phyloP scores from a whole-genome alignment of 306 rosid genomes.

The Prinsepia uniflora region DNA sequence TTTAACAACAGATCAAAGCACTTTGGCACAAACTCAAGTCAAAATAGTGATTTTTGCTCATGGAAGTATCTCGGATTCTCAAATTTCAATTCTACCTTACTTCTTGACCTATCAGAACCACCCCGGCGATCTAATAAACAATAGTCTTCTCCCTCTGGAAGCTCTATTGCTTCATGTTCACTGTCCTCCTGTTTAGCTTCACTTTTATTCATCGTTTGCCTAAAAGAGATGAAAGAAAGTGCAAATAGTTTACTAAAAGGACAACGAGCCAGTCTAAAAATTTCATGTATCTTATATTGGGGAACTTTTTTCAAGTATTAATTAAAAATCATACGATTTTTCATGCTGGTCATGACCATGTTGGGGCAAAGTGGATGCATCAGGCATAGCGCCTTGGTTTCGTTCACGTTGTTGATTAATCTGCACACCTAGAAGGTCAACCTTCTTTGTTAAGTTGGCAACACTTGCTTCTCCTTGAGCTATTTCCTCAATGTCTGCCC shows the following conservation, averaged over 20 bases:
- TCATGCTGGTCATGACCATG: constrained; percentile 32
- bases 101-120: constrained; percentile 44
- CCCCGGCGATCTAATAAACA: too few species aligned
- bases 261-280: background rate
- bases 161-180: constrained; percentile 33
- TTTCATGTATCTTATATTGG: constrained; percentile 1
- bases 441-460: constrained; percentile 49
- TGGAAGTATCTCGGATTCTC: constrained; percentile 7
- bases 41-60: background rate
- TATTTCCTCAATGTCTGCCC: constrained; percentile 65
- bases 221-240: constrained; percentile 7
- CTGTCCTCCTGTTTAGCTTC: constrained; percentile 38
- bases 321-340: constrained; percentile 44
- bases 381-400: constrained; percentile 25
- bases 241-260: constrained; percentile 3
- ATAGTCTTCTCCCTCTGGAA: constrained; percentile 17
- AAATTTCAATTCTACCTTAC: constrained; percentile 50
- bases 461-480: constrained; percentile 55
- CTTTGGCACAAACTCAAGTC: background rate
- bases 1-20: background rate
- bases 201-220: constrained; percentile 35
- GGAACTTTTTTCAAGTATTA: background rate
- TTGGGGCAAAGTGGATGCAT: constrained; percentile 17
- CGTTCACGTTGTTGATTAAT: constrained; percentile 46
- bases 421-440: constrained; percentile 51